Base-by-base conservation (phyloP, 2,329 filamentous ascomycete species). In the Biscogniauxia marginata region DNA sequence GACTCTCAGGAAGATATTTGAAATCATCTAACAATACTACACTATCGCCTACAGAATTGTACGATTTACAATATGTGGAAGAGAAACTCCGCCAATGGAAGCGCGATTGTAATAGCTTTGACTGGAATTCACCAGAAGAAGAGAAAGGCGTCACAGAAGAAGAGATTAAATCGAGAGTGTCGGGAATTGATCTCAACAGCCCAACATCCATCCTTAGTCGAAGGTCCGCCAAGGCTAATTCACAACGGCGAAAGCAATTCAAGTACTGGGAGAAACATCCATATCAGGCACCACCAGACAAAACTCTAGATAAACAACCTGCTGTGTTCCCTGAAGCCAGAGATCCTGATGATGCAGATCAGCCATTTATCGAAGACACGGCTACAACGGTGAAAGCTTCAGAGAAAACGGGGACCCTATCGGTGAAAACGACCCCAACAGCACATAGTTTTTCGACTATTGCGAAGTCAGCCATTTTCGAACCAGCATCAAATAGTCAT, bases 11-110 rank as follows among this genome's bases (percentile, higher is more conserved):
- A 3, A 48, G 54, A 1, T 54, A 48, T 21, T 13, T 46, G 16
- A 24, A n/a, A 23, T 49, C 47, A 4, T 49, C 47, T 11, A 49
- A 24, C 4, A n/a, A 24, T 4, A 7, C 21, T 13, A 7, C 47
- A 18, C 13, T n/a, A 4, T 13, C 47, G 9, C 4, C 20, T 23
- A 7, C 23, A 4, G 8, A 30, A n/a, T 7, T 30, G 4, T 45
- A 54, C 23, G 55, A 54, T 16, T 23, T 48, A 25, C 21, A 50
- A n/a, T 19, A 54, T 51, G 16, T 54, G 3, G 46, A 49, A 20
- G 43, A 54, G n/a, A 57, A 51, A n/a, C n/a, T 57, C 3, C 3
- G 39, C 11, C 3, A 23, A 44, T 57, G 55, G 55, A 43, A 45
- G n/a, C n/a, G n/a, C n/a, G n/a, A n/a, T n/a, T n/a, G n/a, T n/a